Percentiles rank a stretch among this genome's conserved stretches.
These are phyloP conservation scores for Brassica carinata DNA, from an alignment of 345 rosid species.

Conservation along the genomic window DNA sequence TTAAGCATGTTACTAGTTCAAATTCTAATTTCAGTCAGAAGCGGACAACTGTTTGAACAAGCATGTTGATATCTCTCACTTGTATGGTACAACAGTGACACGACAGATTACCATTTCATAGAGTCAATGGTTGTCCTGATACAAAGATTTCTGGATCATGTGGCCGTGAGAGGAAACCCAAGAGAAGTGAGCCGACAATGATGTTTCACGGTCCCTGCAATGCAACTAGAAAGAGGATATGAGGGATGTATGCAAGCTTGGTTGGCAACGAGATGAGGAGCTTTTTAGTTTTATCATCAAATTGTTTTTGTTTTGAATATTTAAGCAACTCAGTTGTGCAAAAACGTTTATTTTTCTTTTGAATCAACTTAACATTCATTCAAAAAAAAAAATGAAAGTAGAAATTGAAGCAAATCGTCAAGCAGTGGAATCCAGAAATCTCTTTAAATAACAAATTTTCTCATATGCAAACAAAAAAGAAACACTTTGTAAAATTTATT, in stretches of 20 bases:
- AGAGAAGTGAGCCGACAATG: constrained; percentile 4
- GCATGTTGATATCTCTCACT: background rate
- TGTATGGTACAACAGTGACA: constrained; percentile 6
- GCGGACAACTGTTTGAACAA: background rate
- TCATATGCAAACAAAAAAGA: background rate
- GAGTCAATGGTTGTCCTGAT: background rate
- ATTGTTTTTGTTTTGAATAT: no score
- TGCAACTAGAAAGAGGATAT: background rate
- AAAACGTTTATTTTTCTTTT: no score
- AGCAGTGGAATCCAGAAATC: background rate
- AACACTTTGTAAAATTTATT: no score
- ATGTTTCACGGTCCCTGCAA: background rate
- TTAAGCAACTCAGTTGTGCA: no score
- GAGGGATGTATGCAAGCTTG: no score
- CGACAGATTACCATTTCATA: constrained; percentile 1
- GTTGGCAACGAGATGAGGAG: no score
- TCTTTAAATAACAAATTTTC: background rate
- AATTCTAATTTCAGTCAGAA: background rate
- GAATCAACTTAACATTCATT: no score
- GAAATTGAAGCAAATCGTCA: background rate
- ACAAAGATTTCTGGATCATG: background rate
- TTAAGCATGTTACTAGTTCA: background rate
- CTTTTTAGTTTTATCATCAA: no score
- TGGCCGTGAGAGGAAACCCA: constrained; percentile 19
- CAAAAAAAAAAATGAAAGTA: no score